Evolutionary conservation across 345 rosid genomes (phyloP), one percentile per base, ranked within the genome.

Genomic region (Barbarea vulgaris): DNA sequence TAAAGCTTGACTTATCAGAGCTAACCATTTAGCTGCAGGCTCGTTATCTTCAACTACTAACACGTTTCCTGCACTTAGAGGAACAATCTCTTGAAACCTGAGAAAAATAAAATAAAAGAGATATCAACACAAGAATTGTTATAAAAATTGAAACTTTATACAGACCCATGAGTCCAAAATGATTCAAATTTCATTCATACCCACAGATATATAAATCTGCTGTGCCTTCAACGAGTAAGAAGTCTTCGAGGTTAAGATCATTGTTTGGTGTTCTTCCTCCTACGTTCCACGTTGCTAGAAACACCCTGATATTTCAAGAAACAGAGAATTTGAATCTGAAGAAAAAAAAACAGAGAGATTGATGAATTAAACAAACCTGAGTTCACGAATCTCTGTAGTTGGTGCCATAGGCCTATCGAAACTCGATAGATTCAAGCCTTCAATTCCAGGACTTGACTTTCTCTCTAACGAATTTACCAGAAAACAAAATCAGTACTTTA

Each of bases 51-150:
- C 99, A 31, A 76, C 84, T 25, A 90, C 98, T 33, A 95, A 79
- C 14, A 95, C 93, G 52, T 95, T 95, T 52, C 99, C 99, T n/a
- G 99, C 97, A 77, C 85, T 95, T 17, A 95, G 77, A 8, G 98
- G 98, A 54, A 95, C 98, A 52, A 95, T 85, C 86, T 95, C 99
- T 86, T 95, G 99, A 81, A 95, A 95, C 84, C 98, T 92, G 84
- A 63, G 63, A 47, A 13, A 11, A 39, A 13, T 4, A 27, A 19
- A 1, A 9, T 11, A 11, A 42, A 4, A 0, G 19, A 24, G 15
- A 37, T 28, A 22, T 33, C 37, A 53, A 60, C 15, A 63, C 55
- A 37, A 30, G 15, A 59, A 51, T 24, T 12, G 25, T 47, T 46
- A 39, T 37, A n/a, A 62, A 52, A 39, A 42, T 46, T 62, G 64